Base-by-base conservation (phyloP, 495 filamentous ascomycete genomes). In the Xylaria nigripes region DNA sequence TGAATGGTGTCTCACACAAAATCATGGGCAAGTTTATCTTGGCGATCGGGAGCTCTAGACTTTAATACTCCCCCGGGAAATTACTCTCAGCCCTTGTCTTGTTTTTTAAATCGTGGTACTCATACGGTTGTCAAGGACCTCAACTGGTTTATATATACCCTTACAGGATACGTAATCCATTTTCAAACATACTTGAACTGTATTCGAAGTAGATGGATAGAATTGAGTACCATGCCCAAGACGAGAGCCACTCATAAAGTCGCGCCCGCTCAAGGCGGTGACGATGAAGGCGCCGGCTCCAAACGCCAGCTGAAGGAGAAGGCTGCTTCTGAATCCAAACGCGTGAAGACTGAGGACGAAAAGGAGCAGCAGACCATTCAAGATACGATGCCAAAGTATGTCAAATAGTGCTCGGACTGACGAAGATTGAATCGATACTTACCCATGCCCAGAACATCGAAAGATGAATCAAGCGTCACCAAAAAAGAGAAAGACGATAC, bases 211-310 rank as follows among this genome's bases (percentile, higher is more conserved):
- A n/a, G n/a, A n/a, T n/a, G n/a, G n/a, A 36, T 12, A 8, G 6
- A 9, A 2, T 36, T 8, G 6, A 5, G 24, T 30, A 58, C 32
- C 41, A 69, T 59, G 58, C 48, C 58, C 18, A 66, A 58, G 9
- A 61, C 64, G 2, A 56, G 66, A 56, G 68, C 70, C 12, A 63
- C 68, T 36, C 62, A 59, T 15, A 63, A 63, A 5, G 60, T 63
- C 9, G 63, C 70, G 23, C 45, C 56, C 30, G 55, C 56, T 19
- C 23, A 56, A 10, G 22, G 24, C 15, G 38, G 53, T 13, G 51
- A 57, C 24, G 40, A 55, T 47, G 55, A 63, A 19, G 36, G 45
- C 12, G 46, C 40, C 1, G 56, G 60, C 24, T 57, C 58, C 0
- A 68, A 68, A 51, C 65, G 58, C 23, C 53, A 57, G 23, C 59